Conservation (phyloP, 495 filamentous ascomycete species). For the Aspergillus steynii region DNA sequence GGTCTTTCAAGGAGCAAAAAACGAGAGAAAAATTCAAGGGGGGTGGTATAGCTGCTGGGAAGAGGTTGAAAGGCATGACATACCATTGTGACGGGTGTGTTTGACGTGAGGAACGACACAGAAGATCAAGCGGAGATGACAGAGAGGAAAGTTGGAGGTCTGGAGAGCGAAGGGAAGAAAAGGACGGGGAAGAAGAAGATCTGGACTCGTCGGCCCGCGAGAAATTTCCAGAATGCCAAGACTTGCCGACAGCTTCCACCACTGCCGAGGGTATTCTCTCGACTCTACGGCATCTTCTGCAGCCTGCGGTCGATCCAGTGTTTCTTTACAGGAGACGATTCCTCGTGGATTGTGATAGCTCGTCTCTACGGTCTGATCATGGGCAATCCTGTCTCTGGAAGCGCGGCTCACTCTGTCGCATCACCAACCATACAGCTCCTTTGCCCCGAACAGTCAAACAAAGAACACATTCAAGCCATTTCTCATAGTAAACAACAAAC, state of each 20-base stretch:
- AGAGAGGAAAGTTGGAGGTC: slow-evolving; percentile 20
- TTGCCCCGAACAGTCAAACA: slow-evolving; percentile 15
- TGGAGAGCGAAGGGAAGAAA: slow-evolving; percentile 33
- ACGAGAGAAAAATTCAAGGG: slow-evolving; percentile 12
- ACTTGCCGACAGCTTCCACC: slow-evolving; percentile 30
- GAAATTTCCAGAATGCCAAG: slow-evolving; percentile 61
- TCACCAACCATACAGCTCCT: slow-evolving; percentile 12
- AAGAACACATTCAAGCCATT: slow-evolving; percentile 3
- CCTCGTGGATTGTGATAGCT: background rate
- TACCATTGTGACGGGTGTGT: slow-evolving; percentile 30
- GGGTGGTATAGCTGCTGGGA: background rate
- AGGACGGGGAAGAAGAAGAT: slow-evolving; percentile 35
- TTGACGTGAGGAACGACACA: background rate
- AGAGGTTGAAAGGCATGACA: slow-evolving; percentile 12
- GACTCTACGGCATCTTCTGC: no score
- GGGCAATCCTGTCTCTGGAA: background rate
- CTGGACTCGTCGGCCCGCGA: slow-evolving; percentile 35
- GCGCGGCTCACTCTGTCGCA: background rate
- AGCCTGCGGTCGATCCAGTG: no score
- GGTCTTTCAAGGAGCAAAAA: background rate
- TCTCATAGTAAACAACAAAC: slow-evolving; percentile 21
- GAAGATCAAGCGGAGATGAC: slow-evolving; percentile 3
- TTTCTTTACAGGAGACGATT: no score
- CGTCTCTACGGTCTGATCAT: background rate
- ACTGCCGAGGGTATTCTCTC: slow-evolving; percentile 35